These are phyloP conservation scores for Brassica rapa DNA, from an alignment of 345 rosid genomes.

Conservation along the genomic window DNA sequence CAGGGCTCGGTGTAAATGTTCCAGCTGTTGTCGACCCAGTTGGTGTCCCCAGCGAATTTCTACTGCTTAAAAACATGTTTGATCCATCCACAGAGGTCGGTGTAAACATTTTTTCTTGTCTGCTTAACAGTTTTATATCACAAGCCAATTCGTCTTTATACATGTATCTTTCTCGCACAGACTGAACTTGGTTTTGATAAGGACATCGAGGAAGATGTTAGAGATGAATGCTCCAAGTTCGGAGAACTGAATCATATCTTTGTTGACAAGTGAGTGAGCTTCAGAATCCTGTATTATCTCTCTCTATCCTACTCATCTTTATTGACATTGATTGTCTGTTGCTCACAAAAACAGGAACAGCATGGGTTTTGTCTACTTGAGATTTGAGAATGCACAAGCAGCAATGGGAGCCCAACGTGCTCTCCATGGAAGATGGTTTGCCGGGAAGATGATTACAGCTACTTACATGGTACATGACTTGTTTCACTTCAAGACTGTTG, in stretches of 20 bases:
- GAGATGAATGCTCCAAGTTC: conserved; percentile 77
- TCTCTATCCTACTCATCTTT: background rate
- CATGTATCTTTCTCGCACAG: conserved; percentile 46
- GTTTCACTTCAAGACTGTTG: conserved; percentile 8
- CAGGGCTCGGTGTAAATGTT: conserved; percentile 47
- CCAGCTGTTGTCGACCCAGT: conserved; percentile 61
- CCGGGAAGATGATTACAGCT: conserved; percentile 96
- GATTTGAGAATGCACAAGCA: conserved; percentile 61
- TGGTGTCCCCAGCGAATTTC: conserved; percentile 79
- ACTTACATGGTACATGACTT: conserved; percentile 64
- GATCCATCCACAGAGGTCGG: conserved; percentile 81
- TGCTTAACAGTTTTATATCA: background rate
- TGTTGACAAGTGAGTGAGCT: conserved; percentile 72
- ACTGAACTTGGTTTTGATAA: conserved; percentile 77
- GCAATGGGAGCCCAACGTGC: conserved; percentile 77
- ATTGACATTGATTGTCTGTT: conserved; percentile 12
- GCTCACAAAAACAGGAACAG: conserved; percentile 57
- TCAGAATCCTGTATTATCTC: background rate
- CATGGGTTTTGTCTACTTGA: conserved; percentile 83
- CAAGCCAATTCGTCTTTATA: background rate
- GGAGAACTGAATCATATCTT: conserved; percentile 73
- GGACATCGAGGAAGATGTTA: conserved; percentile 92
- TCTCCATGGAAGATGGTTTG: conserved; percentile 98
- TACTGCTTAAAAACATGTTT: conserved; percentile 90
- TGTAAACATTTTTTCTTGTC: background rate